A percentile compares a stretch with the other conserved stretches of the same genome.
Evolutionary conservation across 2,329 filamentous ascomycete species (phyloP).

Genomic region (Aspergillus novoparasiticus): DNA sequence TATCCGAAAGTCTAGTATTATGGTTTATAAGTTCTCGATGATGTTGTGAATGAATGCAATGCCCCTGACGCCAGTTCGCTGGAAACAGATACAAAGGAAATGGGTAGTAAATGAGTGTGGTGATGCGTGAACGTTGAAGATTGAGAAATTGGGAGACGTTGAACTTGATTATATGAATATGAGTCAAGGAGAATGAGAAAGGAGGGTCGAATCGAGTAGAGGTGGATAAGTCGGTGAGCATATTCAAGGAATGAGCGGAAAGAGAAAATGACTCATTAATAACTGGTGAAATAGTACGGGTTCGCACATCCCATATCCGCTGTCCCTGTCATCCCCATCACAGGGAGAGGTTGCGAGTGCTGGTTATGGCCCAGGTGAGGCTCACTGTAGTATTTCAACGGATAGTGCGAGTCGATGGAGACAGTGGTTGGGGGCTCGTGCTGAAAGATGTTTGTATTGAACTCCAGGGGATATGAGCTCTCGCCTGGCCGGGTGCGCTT

Average conservation of each 20-base stretch:
- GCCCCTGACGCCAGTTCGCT: neutral
- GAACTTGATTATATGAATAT: neutral
- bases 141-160: neutral
- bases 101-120: neutral
- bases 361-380: constrained; percentile 14
- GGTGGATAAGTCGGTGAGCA: neutral
- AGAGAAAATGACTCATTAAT: constrained; percentile 13
- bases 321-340: constrained; percentile 17
- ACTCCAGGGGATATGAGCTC: constrained; percentile 10
- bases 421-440: constrained; percentile 7
- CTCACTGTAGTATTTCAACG: constrained; percentile 20
- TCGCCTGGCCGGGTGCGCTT: constrained; percentile 10
- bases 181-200: neutral
- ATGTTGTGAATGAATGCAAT: neutral
- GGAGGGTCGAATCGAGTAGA: neutral
- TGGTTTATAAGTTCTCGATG: neutral
- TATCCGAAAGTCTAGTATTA: constrained; percentile 3
- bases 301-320: constrained; percentile 23
- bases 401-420: constrained; percentile 16
- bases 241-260: neutral
- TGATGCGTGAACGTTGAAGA: constrained; percentile 1
- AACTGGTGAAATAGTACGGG: constrained; percentile 34
- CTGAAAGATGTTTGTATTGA: constrained; percentile 11
- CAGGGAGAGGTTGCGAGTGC: constrained; percentile 13
- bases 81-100: neutral